Evolutionary conservation across 23 red algal species (phyloP).

Genomic region (Cyanidiococcus yangmingshanensis): DNA sequence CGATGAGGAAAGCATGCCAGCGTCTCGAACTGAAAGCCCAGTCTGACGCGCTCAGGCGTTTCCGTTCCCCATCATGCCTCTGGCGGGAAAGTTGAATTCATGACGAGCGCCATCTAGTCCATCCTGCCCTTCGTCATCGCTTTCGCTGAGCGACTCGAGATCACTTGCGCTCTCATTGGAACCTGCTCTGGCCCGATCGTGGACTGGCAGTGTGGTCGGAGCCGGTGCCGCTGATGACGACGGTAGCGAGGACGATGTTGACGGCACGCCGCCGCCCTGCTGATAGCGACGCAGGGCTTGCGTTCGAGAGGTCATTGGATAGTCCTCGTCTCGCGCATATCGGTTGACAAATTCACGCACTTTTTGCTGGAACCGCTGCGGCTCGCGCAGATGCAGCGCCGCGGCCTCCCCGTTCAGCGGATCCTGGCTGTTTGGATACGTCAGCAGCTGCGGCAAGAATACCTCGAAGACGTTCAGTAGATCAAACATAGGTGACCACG

Average conservation of each 20-base stretch:
- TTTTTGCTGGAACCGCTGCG: slow-evolving; percentile 66
- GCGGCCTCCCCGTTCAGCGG: slow-evolving; percentile 98
- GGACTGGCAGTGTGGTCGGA: background rate
- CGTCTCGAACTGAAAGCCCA: too few relatives aligned
- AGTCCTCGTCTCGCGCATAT: slow-evolving; percentile 18
- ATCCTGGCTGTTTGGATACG: slow-evolving; percentile 94
- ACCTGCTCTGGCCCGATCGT: background rate
- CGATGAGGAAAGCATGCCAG: too few relatives aligned
- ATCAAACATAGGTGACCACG: slow-evolving; percentile 98
- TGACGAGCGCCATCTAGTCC: background rate
- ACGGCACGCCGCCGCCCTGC: background rate
- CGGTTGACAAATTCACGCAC: slow-evolving; percentile 23
- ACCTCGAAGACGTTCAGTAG: slow-evolving; percentile 99
- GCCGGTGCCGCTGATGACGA: background rate
- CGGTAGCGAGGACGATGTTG: background rate
- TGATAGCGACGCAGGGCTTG: background rate
- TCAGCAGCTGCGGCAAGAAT: slow-evolving; percentile 97
- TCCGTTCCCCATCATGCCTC: background rate
- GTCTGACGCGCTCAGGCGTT: background rate
- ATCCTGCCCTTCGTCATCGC: background rate
- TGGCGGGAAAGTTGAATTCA: background rate
- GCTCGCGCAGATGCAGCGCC: slow-evolving; percentile 93
- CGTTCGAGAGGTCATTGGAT: background rate
- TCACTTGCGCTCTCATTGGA: background rate
- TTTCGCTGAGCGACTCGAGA: slow-evolving; percentile 14